phyloP scores from a whole-genome alignment of 2,329 filamentous ascomycete genomes.

The Diaporthe velutina region DNA sequence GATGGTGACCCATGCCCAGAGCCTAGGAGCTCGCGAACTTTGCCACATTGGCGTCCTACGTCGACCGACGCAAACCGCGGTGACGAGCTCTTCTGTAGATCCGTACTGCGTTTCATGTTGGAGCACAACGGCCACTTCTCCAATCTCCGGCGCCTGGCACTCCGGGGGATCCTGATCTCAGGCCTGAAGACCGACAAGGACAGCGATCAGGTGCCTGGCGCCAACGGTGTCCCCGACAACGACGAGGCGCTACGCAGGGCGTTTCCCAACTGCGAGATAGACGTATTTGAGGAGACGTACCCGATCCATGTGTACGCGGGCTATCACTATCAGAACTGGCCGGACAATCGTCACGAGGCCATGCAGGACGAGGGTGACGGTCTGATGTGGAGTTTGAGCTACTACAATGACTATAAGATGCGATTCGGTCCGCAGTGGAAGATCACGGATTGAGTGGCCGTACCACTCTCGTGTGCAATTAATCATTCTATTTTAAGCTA shows the following conservation, averaged over 20 bases:
- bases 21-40: background rate
- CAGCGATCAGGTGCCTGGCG: background rate
- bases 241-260: background rate
- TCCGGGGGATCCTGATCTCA: background rate
- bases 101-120: constrained; percentile 5
- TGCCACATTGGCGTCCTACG: background rate
- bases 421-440: constrained; percentile 10
- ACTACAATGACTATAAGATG: constrained; percentile 2
- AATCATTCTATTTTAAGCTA: too few species aligned
- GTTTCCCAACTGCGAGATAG: background rate
- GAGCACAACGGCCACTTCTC: background rate
- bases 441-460: background rate
- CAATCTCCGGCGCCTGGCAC: background rate
- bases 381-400: background rate
- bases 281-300: background rate
- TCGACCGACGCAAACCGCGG: background rate
- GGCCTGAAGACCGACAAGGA: background rate
- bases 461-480: too few species aligned
- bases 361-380: background rate
- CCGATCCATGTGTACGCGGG: background rate
- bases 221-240: constrained; percentile 7
- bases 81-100: background rate
- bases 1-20: background rate
- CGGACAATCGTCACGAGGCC: background rate
- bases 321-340: background rate